Percentiles rank a stretch among this genome's conserved stretches.
Evolutionary conservation across 2,329 filamentous ascomycete genomes (phyloP).

Genomic region (Fusarium fujikuroi): DNA sequence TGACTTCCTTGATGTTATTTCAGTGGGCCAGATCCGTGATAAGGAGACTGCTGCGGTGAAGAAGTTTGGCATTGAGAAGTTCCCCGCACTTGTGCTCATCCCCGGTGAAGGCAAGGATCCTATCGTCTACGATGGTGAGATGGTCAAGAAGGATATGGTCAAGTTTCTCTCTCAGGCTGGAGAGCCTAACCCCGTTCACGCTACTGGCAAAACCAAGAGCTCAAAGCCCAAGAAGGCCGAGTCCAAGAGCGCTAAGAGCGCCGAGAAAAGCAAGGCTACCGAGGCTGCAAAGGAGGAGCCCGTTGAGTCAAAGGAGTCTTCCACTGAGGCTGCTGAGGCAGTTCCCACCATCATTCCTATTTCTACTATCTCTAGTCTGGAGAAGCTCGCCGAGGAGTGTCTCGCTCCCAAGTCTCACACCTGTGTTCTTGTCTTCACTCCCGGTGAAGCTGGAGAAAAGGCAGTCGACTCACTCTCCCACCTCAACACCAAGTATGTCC

Average conservation of each 20-base stretch:
- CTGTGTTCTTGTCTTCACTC: conserved; percentile 82
- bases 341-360: conserved; percentile 67
- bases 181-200: conserved; percentile 78
- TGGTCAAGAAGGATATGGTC: conserved; percentile 85
- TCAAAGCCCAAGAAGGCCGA: conserved; percentile 52
- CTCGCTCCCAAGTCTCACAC: conserved; percentile 80
- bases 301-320: conserved; percentile 40
- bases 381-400: conserved; percentile 76
- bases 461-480: conserved; percentile 74
- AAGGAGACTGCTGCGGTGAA: conserved; percentile 80
- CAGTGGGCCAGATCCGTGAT: conserved; percentile 83
- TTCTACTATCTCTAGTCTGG: conserved; percentile 69
- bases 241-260: conserved; percentile 48
- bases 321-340: conserved; percentile 41
- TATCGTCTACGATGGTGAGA: conserved; percentile 80
- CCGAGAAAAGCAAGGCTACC: conserved; percentile 44
- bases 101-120: conserved; percentile 75
- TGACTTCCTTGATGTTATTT: conserved; percentile 85
- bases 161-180: conserved; percentile 84
- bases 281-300: conserved; percentile 47
- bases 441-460: conserved; percentile 63
- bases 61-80: conserved; percentile 79
- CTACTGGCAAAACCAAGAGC: conserved; percentile 50
- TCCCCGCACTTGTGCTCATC: conserved; percentile 83
- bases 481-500: conserved; percentile 78